These are phyloP conservation scores for Ganoderma boninense DNA, from an alignment of 1,284 basidiomycete genomes.

Conservation along the genomic window DNA sequence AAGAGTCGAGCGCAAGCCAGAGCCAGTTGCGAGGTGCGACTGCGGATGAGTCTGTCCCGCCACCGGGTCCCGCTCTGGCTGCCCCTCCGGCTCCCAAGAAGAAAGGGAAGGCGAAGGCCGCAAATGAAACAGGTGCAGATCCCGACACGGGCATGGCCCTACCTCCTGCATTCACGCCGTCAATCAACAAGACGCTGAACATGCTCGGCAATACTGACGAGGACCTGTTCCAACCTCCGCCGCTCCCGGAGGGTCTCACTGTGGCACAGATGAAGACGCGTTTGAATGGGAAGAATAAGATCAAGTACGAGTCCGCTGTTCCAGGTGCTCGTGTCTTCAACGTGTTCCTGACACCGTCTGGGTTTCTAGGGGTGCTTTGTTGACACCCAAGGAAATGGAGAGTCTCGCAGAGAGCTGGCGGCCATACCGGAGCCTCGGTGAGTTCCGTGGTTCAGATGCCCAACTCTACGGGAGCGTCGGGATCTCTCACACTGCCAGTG, in stretches of 20 bases:
- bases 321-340: slow-evolving; percentile 4
- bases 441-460: slow-evolving; percentile 30
- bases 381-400: slow-evolving; percentile 87
- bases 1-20: background rate
- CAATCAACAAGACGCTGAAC: slow-evolving; percentile 63
- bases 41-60: slow-evolving; percentile 36
- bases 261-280: slow-evolving; percentile 69
- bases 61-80: slow-evolving; percentile 29
- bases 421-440: slow-evolving; percentile 83
- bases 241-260: slow-evolving; percentile 71
- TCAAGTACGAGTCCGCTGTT: slow-evolving; percentile 64
- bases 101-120: slow-evolving; percentile 26
- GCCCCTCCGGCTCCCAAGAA: slow-evolving; percentile 22
- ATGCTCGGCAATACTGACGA: slow-evolving; percentile 28
- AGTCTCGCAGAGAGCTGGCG: slow-evolving; percentile 79
- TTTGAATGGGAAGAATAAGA: slow-evolving; percentile 82
- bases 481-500: background rate
- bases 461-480: background rate
- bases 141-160: slow-evolving; percentile 40
- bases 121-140: slow-evolving; percentile 20
- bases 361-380: slow-evolving; percentile 68
- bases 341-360: slow-evolving; percentile 13
- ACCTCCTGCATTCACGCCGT: slow-evolving; percentile 73
- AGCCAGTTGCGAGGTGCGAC: slow-evolving; percentile 18
- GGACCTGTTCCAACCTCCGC: slow-evolving; percentile 33